Evolutionary conservation across 495 filamentous ascomycete genomes (phyloP), one percentile per base, ranked within the genome.

Genomic region (Filosporella fistucella): DNA sequence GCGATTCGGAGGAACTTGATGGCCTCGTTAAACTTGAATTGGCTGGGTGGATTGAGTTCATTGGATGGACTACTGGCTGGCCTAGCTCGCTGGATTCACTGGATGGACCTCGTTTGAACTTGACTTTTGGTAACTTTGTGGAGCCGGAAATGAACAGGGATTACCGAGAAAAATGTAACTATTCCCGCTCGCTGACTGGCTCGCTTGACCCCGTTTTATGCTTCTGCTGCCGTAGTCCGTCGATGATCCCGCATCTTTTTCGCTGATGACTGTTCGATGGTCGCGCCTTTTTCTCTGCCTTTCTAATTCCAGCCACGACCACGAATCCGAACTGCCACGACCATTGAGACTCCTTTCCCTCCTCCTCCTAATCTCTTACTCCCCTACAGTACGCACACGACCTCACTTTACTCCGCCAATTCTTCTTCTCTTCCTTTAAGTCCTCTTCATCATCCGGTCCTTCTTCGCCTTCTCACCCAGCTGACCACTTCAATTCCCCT

Each of bases 401-500:
- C 37, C 28, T 32, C 16, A 12, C 9, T 39, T 12, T 24, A 24
- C 35, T 38, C 48, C 25, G 24, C 26, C 34, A 23, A 41, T 33
- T 30, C 37, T 44, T 44, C 20, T 26, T 38, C 14, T 29, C 25
- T 32, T 35, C 33, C 16, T 49, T 33, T 16, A 2, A 20, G 4
- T 21, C 34, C 34, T 29, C 41, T 20, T 46, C 29, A 11, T 25
- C 22, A 26, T 45, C 52, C 52, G 46, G 34, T 37, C 42, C 13
- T 47, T 56, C 49, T 52, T 56, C 54, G 54, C 35, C 38, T 11
- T 23, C 36, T 11, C 32, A 24, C 20, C 29, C 49, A 53, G 45
- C 49, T 57, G 49, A 52, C 54, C 49, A n/a, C n/a, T n/a, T n/a
- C n/a, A n/a, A n/a, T n/a, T n/a, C 8, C 28, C 28, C 33, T 35